Evolutionary conservation across 2,329 filamentous ascomycete genomes (phyloP), one percentile per base, ranked within the genome.

Genomic region (Amesomyces nigricolor): DNA sequence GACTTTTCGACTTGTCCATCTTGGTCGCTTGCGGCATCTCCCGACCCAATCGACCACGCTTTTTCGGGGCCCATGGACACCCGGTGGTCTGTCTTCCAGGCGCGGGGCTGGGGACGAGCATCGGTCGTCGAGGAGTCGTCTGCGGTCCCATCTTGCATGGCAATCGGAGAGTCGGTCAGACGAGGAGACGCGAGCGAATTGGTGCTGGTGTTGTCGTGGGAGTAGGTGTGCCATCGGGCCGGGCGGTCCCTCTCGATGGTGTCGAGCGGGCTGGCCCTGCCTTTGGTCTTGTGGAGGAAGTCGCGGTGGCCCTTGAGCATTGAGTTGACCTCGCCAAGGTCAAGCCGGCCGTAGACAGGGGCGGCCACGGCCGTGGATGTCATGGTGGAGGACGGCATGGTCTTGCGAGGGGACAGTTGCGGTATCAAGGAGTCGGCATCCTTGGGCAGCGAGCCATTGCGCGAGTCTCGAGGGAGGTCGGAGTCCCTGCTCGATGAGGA

Each of bases 1-100:
- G 81, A 84, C 66, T 83, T 81, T 62, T 86, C 82, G 6, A 86
- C 82, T 61, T 82, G 73, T 0, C 82, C 82, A 58, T 80, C 76
- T 57, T 73, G 67, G 44, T 74, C 73, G 52, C 77, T 75, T 26
- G 72, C 68, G 43, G 75, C 68, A 51, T 78, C 75, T 8, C 72
- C 75, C 19, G 77, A 74, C 4, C 79, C 80, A 66, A 86, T 85
- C 17, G 82, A 85, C 82, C 82, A 85, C 16, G 76, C 79, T 66
- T 83, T 85, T 65, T 85, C 82, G 0, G 78, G 71, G 0, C 70
- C 76, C 58, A 71, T 68, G 16, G 73, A 72, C 11, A 73, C 57
- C 9, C 74, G 71, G 47, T 76, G 72, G 4, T 78, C 74, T 10
- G 68, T 64, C 58, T 67, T 72, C 66, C 70, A 72, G 53, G 69